Conservation (phyloP, 208 protist genomes). For the Acanthamoeba lugdunensis region DNA sequence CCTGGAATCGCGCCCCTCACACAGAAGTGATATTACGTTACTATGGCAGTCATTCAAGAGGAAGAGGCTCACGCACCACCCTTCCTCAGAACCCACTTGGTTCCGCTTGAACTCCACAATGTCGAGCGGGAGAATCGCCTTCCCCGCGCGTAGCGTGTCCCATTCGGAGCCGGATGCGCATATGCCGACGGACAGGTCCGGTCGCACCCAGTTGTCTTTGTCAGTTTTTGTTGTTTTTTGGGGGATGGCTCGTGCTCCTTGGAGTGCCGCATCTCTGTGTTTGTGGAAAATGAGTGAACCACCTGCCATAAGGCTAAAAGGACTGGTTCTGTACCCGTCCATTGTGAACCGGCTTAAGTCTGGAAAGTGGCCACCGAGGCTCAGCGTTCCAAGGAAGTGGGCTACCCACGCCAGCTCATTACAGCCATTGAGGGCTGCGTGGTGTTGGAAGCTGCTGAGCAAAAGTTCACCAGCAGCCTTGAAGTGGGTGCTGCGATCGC, state of each 20-base stretch:
- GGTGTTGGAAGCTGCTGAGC: slow-evolving; percentile 3
- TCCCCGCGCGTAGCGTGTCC: background rate
- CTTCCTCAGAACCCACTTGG: background rate
- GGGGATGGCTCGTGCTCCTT: background rate
- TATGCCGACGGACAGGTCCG: background rate
- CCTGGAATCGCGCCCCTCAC: background rate
- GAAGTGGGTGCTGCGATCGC: background rate
- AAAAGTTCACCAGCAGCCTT: background rate
- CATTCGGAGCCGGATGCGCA: background rate
- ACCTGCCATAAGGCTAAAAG: background rate
- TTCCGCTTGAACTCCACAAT: background rate
- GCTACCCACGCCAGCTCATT: background rate
- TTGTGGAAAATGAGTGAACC: background rate
- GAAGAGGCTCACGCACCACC: background rate
- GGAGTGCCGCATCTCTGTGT: background rate
- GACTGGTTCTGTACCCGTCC: background rate
- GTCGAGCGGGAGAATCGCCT: background rate
- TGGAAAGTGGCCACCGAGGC: background rate
- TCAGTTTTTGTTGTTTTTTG: background rate
- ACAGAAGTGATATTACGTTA: background rate
- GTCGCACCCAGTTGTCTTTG: background rate
- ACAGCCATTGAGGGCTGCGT: background rate
- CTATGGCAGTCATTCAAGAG: background rate
- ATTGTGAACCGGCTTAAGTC: background rate
- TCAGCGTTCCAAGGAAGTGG: background rate